Conservation (phyloP, 1,139 yeast genomes). For the Saccharomyces hybrid region DNA sequence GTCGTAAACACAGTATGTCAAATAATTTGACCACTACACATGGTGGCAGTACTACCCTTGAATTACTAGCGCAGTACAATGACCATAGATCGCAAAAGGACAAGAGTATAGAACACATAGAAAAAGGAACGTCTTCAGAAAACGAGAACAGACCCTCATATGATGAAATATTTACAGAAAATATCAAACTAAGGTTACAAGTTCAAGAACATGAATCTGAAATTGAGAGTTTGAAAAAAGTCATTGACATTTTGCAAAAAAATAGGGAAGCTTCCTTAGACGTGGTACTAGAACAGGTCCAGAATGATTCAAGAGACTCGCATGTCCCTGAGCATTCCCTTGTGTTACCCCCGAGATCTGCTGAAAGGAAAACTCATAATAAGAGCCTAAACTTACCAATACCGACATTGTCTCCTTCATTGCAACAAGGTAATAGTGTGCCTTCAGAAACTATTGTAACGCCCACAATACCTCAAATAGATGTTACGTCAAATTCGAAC, state of each 20-base stretch:
- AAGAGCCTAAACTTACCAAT: constrained; percentile 13
- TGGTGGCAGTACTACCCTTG: constrained; percentile 8
- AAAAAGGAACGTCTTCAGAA: constrained; percentile 1
- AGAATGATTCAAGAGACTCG: constrained; percentile 5
- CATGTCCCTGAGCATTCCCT: constrained; percentile 10
- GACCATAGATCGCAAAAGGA: constrained; percentile 14
- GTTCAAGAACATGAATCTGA: constrained; percentile 24
- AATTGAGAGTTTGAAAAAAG: constrained; percentile 17
- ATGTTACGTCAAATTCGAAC: not conserved
- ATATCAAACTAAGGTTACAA: constrained; percentile 23
- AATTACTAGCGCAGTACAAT: constrained; percentile 15
- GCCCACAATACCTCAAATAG: constrained; percentile 1
- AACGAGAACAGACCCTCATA: constrained; percentile 17
- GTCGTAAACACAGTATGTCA: not conserved
- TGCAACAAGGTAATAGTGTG: constrained; percentile 1
- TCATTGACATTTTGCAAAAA: constrained; percentile 15
- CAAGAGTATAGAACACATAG: constrained; percentile 11
- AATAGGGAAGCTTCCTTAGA: constrained; percentile 7
- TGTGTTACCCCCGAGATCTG: constrained; percentile 27
- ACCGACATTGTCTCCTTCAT: constrained; percentile 4
- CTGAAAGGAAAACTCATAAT: constrained; percentile 21
- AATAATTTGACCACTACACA: not conserved
- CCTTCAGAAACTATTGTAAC: constrained; percentile 1
- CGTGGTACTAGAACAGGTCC: constrained; percentile 11
- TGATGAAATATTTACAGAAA: constrained; percentile 30